Conservation (phyloP, 768 basidiomycete genomes). For the Leucogyrophana mollusca region DNA sequence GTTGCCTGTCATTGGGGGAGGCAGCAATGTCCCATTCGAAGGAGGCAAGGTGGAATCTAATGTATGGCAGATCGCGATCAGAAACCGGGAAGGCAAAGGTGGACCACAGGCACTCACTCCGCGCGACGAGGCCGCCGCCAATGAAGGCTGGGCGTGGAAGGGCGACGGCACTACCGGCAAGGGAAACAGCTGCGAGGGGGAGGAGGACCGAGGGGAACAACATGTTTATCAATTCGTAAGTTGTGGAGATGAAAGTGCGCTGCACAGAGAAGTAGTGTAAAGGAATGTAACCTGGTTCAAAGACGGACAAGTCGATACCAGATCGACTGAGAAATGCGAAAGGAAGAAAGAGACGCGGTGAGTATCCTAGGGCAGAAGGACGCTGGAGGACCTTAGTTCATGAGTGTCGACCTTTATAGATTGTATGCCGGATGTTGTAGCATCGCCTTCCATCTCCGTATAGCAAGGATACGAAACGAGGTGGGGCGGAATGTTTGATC, state of each 20-base stretch:
- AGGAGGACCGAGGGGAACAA: conserved; percentile 26
- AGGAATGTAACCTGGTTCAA: neutral
- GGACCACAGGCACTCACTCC: conserved; percentile 2
- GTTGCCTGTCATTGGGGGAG: neutral
- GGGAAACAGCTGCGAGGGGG: conserved; percentile 18
- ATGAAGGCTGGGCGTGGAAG: conserved; percentile 20
- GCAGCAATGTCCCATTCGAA: neutral
- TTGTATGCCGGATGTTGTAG: no score
- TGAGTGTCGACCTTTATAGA: no score
- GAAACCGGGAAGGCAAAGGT: neutral
- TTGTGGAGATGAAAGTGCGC: neutral
- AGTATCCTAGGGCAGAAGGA: no score
- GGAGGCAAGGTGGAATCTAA: neutral
- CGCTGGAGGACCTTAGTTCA: no score
- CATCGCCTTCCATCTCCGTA: no score
- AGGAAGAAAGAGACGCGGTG: no score
- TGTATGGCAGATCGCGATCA: conserved; percentile 1
- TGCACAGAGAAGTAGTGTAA: neutral
- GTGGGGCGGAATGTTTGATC: no score
- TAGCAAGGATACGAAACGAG: no score
- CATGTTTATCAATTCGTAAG: conserved; percentile 17
- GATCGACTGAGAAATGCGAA: neutral
- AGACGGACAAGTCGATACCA: neutral
- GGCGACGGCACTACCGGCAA: conserved; percentile 22
- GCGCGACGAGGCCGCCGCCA: conserved; percentile 6